phyloP scores from a whole-genome alignment of 805 yeast species.

The Saccharomycodes ludwigii region DNA sequence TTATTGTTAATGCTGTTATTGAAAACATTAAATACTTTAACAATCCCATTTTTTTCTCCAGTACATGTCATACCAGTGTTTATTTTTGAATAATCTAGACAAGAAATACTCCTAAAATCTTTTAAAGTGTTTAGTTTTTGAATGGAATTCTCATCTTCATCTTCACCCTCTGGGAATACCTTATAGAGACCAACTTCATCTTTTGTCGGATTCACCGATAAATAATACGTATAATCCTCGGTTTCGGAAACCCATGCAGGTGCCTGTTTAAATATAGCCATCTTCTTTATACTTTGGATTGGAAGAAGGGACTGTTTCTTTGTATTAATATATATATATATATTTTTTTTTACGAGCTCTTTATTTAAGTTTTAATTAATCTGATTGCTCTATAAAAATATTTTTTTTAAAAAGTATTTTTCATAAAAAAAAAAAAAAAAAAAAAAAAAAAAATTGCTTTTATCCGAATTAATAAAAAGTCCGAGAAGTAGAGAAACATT shows the following conservation, averaged over 20 bases:
- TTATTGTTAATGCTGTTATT: constrained; percentile 4
- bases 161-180: constrained; percentile 32
- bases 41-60: constrained; percentile 62
- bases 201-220: constrained; percentile 65
- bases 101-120: constrained; percentile 59
- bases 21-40: constrained; percentile 49
- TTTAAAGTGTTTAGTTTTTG: constrained; percentile 38
- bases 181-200: constrained; percentile 65
- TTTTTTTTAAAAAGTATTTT: too few relatives aligned
- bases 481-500: too few relatives aligned
- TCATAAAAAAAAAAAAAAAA: too few relatives aligned
- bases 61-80: constrained; percentile 53
- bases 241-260: constrained; percentile 13
- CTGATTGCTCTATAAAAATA: too few relatives aligned
- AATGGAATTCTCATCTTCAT: constrained; percentile 41
- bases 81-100: constrained; percentile 47
- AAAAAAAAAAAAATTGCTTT: too few relatives aligned
- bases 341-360: too few relatives aligned
- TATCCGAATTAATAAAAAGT: too few relatives aligned
- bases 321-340: too few relatives aligned
- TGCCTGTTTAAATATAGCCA: constrained; percentile 13
- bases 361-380: too few relatives aligned
- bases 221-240: constrained; percentile 19
- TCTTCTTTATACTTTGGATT: constrained; percentile 22
- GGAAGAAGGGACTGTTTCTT: too few relatives aligned